Evolutionary conservation across 345 rosid species (phyloP), one percentile per base, ranked within the genome.

Genomic region (Moringa oleifera): DNA sequence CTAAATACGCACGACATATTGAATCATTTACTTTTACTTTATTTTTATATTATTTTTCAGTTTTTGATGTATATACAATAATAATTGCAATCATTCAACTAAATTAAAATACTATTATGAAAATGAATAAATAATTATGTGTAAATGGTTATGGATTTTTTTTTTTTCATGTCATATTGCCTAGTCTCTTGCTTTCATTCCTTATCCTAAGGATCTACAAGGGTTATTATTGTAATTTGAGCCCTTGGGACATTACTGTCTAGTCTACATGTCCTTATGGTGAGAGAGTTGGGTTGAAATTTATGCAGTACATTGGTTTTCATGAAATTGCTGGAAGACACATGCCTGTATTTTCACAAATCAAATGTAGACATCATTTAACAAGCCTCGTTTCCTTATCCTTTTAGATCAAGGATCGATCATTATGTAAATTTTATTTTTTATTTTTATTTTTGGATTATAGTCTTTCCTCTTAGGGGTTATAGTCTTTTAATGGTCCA

Each of bases 391-490:
- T 31, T 15, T 57, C 21, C 36, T 57, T 19, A 57, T 57, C 36
- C 47, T 57, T 3, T 25, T 57, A 45, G 25, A n/a, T 91, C 95
- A 19, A 77, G 95, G 58, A 88, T 91, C 31, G 95, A 88, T 58
- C 95, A 88, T 55, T 91, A 88, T 86, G 95, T 88, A 66, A n/a
- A n/a, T n/a, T n/a, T n/a, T 19, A 20, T 49, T 18, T 2, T 36
- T 0, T n/a, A n/a, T 22, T 52, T 52, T 52, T 12, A 2, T 52
- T 10, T 22, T 11, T 19, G n/a, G 2, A 7, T 0, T 47, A 20
- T 15, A 0, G 5, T 17, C 15, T 49, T 49, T 49, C 15, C 20
- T 49, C 18, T 17, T 15, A 49, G 3, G 20, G 5, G 52, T 7
- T 49, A 49, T 49, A 17, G n/a, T 49, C 15, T 49, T 17, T 49